Percentiles rank a stretch among this genome's conserved stretches.
Conservation (phyloP, 768 basidiomycete genomes). For the Tylopilus sp. region DNA sequence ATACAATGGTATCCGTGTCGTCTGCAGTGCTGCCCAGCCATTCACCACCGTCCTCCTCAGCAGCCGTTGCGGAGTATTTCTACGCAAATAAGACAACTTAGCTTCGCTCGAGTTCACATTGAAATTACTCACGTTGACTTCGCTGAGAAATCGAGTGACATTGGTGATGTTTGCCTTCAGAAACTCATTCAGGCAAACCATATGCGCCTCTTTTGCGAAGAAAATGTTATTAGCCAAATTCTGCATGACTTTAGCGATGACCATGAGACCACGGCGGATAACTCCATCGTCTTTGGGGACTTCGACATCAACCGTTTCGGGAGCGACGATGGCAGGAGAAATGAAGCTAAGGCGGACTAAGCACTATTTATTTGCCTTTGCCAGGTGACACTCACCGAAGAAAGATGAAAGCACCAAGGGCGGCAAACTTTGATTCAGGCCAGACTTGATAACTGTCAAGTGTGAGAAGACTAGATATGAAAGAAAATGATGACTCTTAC, state of each 20-base stretch:
- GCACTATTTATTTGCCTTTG: background rate
- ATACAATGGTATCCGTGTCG: slow-evolving; percentile 77
- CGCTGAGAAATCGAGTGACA: slow-evolving; percentile 74
- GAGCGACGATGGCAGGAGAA: slow-evolving; percentile 85
- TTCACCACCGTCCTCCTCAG: slow-evolving; percentile 63
- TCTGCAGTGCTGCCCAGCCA: slow-evolving; percentile 77
- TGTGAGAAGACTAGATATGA: slow-evolving; percentile 12
- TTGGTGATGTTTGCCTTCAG: slow-evolving; percentile 64
- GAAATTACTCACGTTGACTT: slow-evolving; percentile 54
- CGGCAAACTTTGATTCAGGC: slow-evolving; percentile 79
- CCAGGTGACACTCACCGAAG: slow-evolving; percentile 49
- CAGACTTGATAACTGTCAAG: slow-evolving; percentile 54
- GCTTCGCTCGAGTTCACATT: background rate
- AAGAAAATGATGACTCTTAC: slow-evolving; percentile 42
- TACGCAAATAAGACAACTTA: slow-evolving; percentile 13
- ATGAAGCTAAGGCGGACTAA: slow-evolving; percentile 61
- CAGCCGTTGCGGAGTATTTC: slow-evolving; percentile 42
- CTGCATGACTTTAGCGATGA: slow-evolving; percentile 90
- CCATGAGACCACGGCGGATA: slow-evolving; percentile 75
- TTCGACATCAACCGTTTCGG: slow-evolving; percentile 81
- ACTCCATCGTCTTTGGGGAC: slow-evolving; percentile 58
- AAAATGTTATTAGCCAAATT: slow-evolving; percentile 93
- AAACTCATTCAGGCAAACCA: slow-evolving; percentile 78
- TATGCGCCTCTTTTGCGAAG: slow-evolving; percentile 87
- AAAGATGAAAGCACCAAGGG: slow-evolving; percentile 89